Percentiles rank a stretch among this genome's conserved stretches.
Conservation (phyloP, 345 rosid genomes). For the Eucalyptus curtisii region DNA sequence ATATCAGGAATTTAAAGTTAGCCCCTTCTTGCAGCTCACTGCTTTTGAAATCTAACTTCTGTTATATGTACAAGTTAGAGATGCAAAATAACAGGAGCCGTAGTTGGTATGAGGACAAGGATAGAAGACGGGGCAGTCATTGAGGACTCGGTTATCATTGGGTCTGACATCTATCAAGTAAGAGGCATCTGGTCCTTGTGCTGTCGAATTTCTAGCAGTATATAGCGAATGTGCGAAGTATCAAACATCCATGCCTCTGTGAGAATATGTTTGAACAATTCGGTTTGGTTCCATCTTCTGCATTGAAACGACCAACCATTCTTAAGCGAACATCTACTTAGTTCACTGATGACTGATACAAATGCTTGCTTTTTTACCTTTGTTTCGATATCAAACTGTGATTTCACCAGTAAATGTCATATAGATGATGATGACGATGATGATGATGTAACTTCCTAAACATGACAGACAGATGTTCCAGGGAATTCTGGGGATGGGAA, state of each 20-base stretch:
- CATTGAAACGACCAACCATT: not conserved
- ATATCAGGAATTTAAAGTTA: not conserved
- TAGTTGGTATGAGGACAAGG: slow-evolving; percentile 72
- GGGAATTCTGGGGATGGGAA: not conserved
- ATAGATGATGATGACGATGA: not conserved
- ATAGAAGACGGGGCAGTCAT: slow-evolving; percentile 41
- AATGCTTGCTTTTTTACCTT: not conserved
- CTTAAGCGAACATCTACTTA: not conserved
- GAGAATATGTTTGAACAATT: not conserved
- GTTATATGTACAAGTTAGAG: slow-evolving; percentile 29
- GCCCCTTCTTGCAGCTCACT: not conserved
- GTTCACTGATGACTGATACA: not conserved
- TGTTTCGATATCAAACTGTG: not conserved
- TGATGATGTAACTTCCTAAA: not conserved
- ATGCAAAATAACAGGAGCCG: slow-evolving; percentile 65
- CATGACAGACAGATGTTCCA: slow-evolving; percentile 7
- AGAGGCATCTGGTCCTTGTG: not conserved
- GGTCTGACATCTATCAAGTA: slow-evolving; percentile 71
- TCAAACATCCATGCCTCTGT: not conserved
- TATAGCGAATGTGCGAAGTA: not conserved
- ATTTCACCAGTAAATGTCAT: not conserved
- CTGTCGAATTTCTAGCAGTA: not conserved
- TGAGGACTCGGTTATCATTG: slow-evolving; percentile 74
- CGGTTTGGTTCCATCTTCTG: not conserved
- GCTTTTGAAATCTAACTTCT: not conserved